Conservation (phyloP, 148 eudicot species). For the Fagopyrum esculentum region DNA sequence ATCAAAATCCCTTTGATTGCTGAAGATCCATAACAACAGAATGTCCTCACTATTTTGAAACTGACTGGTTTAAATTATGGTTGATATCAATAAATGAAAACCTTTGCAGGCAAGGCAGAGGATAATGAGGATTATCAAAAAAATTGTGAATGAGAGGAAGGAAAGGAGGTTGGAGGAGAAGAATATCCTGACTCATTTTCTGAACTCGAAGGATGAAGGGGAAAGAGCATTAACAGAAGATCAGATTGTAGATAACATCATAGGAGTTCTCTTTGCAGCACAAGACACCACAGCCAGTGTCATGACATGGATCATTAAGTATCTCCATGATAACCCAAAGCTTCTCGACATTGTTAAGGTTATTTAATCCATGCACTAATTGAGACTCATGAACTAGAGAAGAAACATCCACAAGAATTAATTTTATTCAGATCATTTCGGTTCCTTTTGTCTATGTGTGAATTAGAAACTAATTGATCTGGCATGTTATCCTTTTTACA, state of each 20-base stretch:
- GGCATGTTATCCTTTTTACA: background rate
- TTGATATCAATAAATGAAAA: background rate
- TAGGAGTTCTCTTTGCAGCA: constrained; percentile 57
- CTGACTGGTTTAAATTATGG: background rate
- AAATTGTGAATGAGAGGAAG: constrained; percentile 27
- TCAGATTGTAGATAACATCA: constrained; percentile 47
- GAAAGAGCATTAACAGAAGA: constrained; percentile 26
- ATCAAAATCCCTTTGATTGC: background rate
- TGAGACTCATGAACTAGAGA: background rate
- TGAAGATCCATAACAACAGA: background rate
- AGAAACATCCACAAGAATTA: background rate
- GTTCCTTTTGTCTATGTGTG: background rate
- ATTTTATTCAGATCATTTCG: background rate
- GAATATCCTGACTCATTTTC: constrained; percentile 29
- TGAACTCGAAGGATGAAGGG: constrained; percentile 24
- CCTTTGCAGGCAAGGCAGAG: constrained; percentile 30
- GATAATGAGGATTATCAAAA: constrained; percentile 20
- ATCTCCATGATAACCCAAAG: constrained; percentile 37
- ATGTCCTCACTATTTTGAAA: background rate
- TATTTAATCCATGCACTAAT: background rate
- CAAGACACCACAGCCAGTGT: constrained; percentile 59
- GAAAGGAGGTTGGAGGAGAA: constrained; percentile 24
- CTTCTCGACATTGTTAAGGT: constrained; percentile 44
- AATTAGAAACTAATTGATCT: background rate
- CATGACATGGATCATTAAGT: constrained; percentile 50